Evolutionary conservation across 768 basidiomycete species (phyloP).

Genomic region (Paxillus rubicundulus): DNA sequence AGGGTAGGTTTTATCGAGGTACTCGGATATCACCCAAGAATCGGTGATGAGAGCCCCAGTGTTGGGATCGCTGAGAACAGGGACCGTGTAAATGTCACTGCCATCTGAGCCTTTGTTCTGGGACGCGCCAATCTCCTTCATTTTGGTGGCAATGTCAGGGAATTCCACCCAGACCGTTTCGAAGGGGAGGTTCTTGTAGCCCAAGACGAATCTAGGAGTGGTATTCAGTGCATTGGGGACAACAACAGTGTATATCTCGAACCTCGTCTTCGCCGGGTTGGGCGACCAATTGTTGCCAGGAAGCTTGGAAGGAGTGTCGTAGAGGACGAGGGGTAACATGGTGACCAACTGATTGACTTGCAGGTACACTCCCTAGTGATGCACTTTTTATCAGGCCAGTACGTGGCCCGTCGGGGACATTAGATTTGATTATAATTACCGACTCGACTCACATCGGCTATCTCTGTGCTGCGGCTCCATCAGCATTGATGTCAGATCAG

Average conservation of each 20-base stretch:
- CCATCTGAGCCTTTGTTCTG: slow-evolving; percentile 20
- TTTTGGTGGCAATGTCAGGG: slow-evolving; percentile 27
- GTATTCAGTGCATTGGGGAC: not conserved
- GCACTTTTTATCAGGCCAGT: not conserved
- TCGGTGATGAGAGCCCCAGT: slow-evolving; percentile 29
- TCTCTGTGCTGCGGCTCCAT: not conserved
- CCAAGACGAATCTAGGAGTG: slow-evolving; percentile 27
- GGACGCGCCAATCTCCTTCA: slow-evolving; percentile 26
- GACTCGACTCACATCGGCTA: no score
- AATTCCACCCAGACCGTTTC: slow-evolving; percentile 35
- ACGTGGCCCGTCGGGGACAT: not conserved
- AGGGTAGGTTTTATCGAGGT: slow-evolving; percentile 36
- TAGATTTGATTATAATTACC: not conserved
- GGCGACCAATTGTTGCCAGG: slow-evolving; percentile 34
- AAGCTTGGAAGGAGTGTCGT: slow-evolving; percentile 35
- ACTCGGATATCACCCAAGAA: slow-evolving; percentile 33
- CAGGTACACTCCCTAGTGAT: no score
- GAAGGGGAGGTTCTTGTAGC: slow-evolving; percentile 34
- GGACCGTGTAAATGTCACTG: slow-evolving; percentile 27
- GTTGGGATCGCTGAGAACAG: slow-evolving; percentile 34
- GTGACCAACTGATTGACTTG: not conserved
- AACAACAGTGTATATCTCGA: not conserved
- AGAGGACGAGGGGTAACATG: slow-evolving; percentile 33
- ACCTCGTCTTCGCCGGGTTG: slow-evolving; percentile 41
- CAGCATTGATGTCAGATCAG: not conserved